A percentile compares a stretch with the other conserved stretches of the same genome.
Conservation (phyloP, 164 flowering plant genomes). For the Annona cherimola region DNA sequence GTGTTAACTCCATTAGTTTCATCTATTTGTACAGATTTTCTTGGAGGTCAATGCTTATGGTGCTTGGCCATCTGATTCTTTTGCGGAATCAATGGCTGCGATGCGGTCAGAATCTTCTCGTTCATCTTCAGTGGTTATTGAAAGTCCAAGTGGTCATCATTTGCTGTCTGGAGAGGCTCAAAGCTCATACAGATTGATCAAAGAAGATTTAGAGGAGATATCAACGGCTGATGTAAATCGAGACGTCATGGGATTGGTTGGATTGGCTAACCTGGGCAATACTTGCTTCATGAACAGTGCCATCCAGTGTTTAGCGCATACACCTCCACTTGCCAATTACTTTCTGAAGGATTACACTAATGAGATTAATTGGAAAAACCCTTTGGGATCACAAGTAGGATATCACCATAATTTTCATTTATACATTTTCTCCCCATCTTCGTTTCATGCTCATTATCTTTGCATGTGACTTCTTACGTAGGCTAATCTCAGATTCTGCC, state of each 20-base stretch:
- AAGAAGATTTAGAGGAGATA: conserved; percentile 39
- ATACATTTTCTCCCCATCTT: neutral
- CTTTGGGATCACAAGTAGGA: conserved; percentile 90
- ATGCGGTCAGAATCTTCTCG: conserved; percentile 69
- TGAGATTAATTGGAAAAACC: conserved; percentile 84
- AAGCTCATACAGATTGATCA: conserved; percentile 23
- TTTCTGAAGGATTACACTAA: conserved; percentile 75
- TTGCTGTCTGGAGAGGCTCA: conserved; percentile 31
- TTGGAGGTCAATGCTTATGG: conserved; percentile 58
- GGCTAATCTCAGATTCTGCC: neutral
- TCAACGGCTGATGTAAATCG: conserved; percentile 25
- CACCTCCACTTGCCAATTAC: conserved; percentile 76
- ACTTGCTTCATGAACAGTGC: conserved; percentile 99
- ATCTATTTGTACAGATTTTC: conserved; percentile 58
- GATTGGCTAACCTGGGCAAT: conserved; percentile 91
- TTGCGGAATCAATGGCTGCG: conserved; percentile 67
- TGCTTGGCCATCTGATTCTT: conserved; percentile 29
- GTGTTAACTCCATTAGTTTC: neutral
- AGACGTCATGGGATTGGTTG: conserved; percentile 82
- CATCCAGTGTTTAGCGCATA: conserved; percentile 90
- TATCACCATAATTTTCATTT: neutral
- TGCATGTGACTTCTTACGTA: neutral
- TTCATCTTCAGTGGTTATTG: conserved; percentile 62
- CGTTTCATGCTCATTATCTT: neutral
- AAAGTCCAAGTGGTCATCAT: conserved; percentile 31